Base-by-base conservation (phyloP, 2,329 filamentous ascomycete genomes). In the Fusarium musae region DNA sequence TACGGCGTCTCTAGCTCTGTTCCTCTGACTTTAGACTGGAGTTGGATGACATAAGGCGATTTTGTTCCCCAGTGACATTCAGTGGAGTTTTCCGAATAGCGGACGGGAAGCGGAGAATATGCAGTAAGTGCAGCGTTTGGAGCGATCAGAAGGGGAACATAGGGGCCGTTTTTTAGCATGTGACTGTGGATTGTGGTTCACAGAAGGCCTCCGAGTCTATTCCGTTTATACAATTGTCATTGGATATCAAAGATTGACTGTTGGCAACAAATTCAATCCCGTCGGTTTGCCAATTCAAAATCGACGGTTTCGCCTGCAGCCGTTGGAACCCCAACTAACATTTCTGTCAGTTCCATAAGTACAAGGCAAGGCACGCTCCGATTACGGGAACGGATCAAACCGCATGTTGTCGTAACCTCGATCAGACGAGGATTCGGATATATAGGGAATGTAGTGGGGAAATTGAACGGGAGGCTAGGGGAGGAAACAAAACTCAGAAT, bases 11-110 rank as follows among this genome's bases (percentile, higher is more conserved):
- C 52, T 52, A 50, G 57, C 32, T 59, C 63, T 63, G 54, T 37
- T 32, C 23, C n/a, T 67, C 47, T 66, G 58, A 47, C 53, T 53
- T 42, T 44, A 47, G 56, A 44, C 53, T 43, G 47, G 54, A 65
- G 63, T 46, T 49, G 73, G 75, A 77, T 77, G 75, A 77, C 75
- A 77, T 76, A 78, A 78, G 75, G 57, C 50, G 62, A 52, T 62
- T 52, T 53, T 59, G 53, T 56, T 63, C 21, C 52, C 61, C 50
- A 59, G 63, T 64, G 63, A 63, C 74, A 65, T 74, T 60, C 54
- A 67, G 72, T 76, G 73, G 72, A 74, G 63, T 69, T 60, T 74
- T 63, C 73, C 67, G 69, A 59, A 66, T 36, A 68, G 67, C 73
- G 73, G 70, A 73, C 39, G 32, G 37, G 40, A 23, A 37, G 26